Percentiles rank a stretch among this genome's conserved stretches.
Evolutionary conservation across 192 early-diverging fungal genomes (phyloP).

Genomic region (Coemansia sp.): DNA sequence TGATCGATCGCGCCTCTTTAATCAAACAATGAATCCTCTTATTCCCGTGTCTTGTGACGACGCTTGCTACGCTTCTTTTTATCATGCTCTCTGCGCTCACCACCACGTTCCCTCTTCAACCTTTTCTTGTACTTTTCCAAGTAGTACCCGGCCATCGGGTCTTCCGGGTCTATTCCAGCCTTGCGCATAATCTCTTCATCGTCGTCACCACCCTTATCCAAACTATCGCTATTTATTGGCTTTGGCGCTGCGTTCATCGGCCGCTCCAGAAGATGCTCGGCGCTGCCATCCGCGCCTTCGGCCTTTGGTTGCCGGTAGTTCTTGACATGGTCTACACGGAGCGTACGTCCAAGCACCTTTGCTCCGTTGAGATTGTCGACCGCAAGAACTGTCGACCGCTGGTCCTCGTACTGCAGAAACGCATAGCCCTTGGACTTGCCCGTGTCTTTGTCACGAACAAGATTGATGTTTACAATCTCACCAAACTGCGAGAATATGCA

Average conservation of each 20-base stretch:
- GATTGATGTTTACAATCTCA: conserved; percentile 87
- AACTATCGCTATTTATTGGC: conserved; percentile 24
- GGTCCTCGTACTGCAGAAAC: conserved; percentile 93
- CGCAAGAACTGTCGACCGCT: conserved; percentile 84
- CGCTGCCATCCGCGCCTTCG: conserved; percentile 52
- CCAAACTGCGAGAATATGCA: conserved; percentile 92
- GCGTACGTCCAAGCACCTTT: conserved; percentile 57
- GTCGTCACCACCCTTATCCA: conserved; percentile 12
- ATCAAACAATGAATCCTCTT: no score
- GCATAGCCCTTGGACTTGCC: conserved; percentile 84
- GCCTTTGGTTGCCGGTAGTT: conserved; percentile 66
- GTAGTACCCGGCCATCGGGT: conserved; percentile 74
- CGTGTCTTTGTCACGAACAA: conserved; percentile 84
- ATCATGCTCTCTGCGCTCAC: conserved; percentile 33
- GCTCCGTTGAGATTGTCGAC: conserved; percentile 95
- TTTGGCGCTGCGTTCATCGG: conserved; percentile 60
- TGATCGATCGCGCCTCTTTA: no score
- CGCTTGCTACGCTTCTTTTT: conserved; percentile 18
- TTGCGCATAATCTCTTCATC: conserved; percentile 47
- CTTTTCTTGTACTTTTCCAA: conserved; percentile 65
- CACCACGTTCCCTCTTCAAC: conserved; percentile 40
- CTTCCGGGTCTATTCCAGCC: conserved; percentile 66
- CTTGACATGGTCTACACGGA: conserved; percentile 78
- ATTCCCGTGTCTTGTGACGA: not conserved
- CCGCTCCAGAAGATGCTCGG: conserved; percentile 31